Percentiles rank a stretch among this genome's conserved stretches.
Conservation (phyloP, 2,329 filamentous ascomycete genomes). For the Elsinoe necatrix region DNA sequence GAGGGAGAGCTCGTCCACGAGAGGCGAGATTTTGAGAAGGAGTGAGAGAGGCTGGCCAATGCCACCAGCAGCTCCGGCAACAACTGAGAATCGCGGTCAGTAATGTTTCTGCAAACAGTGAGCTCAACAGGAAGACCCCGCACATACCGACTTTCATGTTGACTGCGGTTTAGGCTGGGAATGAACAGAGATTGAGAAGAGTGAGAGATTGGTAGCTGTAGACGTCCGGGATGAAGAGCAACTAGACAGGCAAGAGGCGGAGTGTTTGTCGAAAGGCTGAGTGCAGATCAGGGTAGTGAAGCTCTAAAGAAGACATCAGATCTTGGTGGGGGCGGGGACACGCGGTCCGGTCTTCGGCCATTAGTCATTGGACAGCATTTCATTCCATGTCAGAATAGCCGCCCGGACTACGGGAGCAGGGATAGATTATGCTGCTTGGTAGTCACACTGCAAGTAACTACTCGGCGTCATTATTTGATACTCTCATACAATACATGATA, state of each 20-base stretch:
- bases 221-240: not conserved
- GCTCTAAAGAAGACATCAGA: not conserved
- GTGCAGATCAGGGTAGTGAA: constrained; percentile 10
- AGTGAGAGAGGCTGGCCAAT: constrained; percentile 98
- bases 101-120: not conserved
- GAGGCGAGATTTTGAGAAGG: constrained; percentile 81
- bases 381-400: not conserved
- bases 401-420: not conserved
- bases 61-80: constrained; percentile 94
- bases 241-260: not conserved
- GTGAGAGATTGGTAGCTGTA: not conserved
- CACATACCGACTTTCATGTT: constrained; percentile 23
- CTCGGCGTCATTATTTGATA: not conserved
- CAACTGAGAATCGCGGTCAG: constrained; percentile 39
- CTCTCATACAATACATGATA: not conserved
- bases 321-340: constrained; percentile 14
- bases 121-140: constrained; percentile 5
- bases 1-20: constrained; percentile 84
- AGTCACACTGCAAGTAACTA: not conserved
- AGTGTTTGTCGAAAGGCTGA: constrained; percentile 13
- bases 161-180: constrained; percentile 17
- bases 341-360: constrained; percentile 8
- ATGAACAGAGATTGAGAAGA: not conserved
- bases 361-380: constrained; percentile 6
- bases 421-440: not conserved